Evolutionary conservation across 1,139 yeast species (phyloP), one percentile per base, ranked within the genome.

Genomic region (Suhomyces kunorum): DNA sequence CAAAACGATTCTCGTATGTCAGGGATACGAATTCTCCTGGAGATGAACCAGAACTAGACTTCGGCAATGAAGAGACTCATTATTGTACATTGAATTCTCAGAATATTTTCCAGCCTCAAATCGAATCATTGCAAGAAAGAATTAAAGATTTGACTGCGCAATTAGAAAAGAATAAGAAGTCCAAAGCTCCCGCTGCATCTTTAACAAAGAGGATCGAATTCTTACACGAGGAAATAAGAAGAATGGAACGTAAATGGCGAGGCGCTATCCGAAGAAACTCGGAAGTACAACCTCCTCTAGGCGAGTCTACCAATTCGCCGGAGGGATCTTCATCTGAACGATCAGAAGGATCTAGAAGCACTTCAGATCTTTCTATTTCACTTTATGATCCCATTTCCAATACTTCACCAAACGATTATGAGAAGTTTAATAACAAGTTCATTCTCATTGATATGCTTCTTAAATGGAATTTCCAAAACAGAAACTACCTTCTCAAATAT

Each of bases 401-500:
- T 19, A 9, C n/a, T 2, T 7, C 32, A 6, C 20, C 32, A 12
- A 29, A 28, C 6, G 22, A 34, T 5, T 28, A 14, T 29, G 38
- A 35, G 13, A 28, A 54, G 28, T 73, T 67, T 48, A 65, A 69
- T 41, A 72, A 73, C 48, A 67, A 64, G 43, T 72, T 73, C 45
- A 56, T 70, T 2, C 55, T 71, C 22, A 59, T 69, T 20, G 61
- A 67, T 32, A 70, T 69, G 74, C 58, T 68, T 29, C 54, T 71
- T 32, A 72, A 71, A 45, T 73, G 77, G 76, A 72, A 72, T 46
- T 60, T 61, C 29, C 46, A 55, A 12, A 69, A 66, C 41, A 50
- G 78, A 20, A 68, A 73, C 41, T 48, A 54, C 16, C 47, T 70
- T 8, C 52, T 66, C 45, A 67, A 63, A 46, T 72, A 71, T 48